Conservation (phyloP, 495 filamentous ascomycete genomes). For the Hypoxylon perforatum region DNA sequence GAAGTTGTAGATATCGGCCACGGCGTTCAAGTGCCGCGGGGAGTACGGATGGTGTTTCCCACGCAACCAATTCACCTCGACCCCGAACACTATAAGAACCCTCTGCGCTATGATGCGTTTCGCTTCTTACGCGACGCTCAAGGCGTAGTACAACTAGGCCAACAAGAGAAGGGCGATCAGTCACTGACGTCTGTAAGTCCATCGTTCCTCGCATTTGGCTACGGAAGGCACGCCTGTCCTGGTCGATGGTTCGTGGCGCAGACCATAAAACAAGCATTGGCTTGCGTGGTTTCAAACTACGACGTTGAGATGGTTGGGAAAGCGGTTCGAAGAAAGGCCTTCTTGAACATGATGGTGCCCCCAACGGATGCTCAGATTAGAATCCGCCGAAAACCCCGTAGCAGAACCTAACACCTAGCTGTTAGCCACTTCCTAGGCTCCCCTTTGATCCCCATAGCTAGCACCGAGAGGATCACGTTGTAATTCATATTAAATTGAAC, state of each 20-base stretch:
- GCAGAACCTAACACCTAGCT: no score
- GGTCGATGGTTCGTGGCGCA: conserved; percentile 1
- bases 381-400: conserved; percentile 1
- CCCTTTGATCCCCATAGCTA: no score
- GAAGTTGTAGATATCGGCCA: not conserved
- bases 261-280: conserved; percentile 4
- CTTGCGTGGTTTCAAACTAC: not conserved
- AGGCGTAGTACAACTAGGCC: not conserved
- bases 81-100: not conserved
- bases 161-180: not conserved
- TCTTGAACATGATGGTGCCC: not conserved
- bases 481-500: no score
- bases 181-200: not conserved
- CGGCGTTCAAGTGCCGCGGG: not conserved
- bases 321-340: not conserved
- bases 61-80: not conserved
- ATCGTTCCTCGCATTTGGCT: conserved; percentile 5
- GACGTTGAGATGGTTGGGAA: conserved; percentile 3
- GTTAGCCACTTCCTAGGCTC: no score
- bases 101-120: not conserved
- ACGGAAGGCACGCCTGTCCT: conserved; percentile 1
- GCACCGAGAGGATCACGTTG: no score
- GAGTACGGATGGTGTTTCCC: not conserved
- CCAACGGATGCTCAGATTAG: not conserved
- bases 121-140: not conserved